Evolutionary conservation across 768 basidiomycete species (phyloP).

Genomic region (Gloeopeniophorella convolvens): DNA sequence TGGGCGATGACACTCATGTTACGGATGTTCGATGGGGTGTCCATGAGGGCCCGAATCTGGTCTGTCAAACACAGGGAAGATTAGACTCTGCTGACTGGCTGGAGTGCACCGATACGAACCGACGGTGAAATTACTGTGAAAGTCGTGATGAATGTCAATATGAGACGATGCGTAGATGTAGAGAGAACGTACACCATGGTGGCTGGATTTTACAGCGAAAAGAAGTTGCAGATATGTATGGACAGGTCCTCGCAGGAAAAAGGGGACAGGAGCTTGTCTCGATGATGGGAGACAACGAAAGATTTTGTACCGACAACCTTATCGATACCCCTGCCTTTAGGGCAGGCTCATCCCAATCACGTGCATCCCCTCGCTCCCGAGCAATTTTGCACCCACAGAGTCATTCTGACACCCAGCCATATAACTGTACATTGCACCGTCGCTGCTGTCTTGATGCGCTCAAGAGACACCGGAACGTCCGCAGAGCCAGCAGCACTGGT

Average conservation of each 20-base stretch:
- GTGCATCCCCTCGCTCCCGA: too few species aligned
- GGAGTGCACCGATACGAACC: conserved; percentile 9
- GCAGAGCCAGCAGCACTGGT: too few species aligned
- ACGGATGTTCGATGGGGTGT: conserved; percentile 86
- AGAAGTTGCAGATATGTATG: conserved; percentile 18
- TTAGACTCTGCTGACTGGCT: conserved; percentile 25
- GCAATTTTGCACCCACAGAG: too few species aligned
- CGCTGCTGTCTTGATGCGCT: too few species aligned
- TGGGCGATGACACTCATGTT: conserved; percentile 95
- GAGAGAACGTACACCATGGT: conserved; percentile 72
- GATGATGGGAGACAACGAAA: conserved; percentile 11
- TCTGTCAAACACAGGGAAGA: conserved; percentile 39
- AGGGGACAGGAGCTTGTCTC: conserved; percentile 7
- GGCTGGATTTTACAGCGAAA: conserved; percentile 40
- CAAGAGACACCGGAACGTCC: too few species aligned
- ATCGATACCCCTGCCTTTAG: conserved; percentile 32
- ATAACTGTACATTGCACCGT: too few species aligned
- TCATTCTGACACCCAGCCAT: too few species aligned
- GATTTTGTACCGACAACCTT: conserved; percentile 27
- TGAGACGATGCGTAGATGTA: neutral
- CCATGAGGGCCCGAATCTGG: conserved; percentile 85
- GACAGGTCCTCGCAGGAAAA: neutral
- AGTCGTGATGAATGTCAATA: neutral
- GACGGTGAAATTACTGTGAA: conserved; percentile 20
- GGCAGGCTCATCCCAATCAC: conserved; percentile 5